phyloP scores from a whole-genome alignment of 345 rosid species.

The Salix arbutifolia region DNA sequence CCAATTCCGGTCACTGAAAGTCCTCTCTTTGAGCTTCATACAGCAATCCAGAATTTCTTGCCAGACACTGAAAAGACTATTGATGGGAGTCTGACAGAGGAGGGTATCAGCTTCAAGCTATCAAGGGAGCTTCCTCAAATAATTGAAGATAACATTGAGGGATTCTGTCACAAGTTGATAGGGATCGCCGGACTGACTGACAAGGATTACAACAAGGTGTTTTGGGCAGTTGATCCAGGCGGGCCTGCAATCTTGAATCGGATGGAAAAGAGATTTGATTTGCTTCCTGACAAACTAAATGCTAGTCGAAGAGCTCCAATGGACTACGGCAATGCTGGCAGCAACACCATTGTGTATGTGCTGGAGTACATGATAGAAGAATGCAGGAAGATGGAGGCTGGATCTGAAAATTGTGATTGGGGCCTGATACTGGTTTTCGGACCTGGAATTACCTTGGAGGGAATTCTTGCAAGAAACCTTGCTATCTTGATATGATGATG shows the following conservation, averaged over 20 bases:
- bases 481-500: slow-evolving; percentile 12
- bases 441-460: slow-evolving; percentile 97
- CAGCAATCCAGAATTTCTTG: slow-evolving; percentile 78
- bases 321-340: slow-evolving; percentile 95
- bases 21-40: slow-evolving; percentile 87
- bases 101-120: slow-evolving; percentile 86
- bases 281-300: slow-evolving; percentile 68
- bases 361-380: slow-evolving; percentile 89
- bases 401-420: slow-evolving; percentile 41
- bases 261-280: slow-evolving; percentile 67
- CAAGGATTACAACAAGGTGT: slow-evolving; percentile 62
- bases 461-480: slow-evolving; percentile 85
- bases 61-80: slow-evolving; percentile 71
- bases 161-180: slow-evolving; percentile 69
- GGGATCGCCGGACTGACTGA: slow-evolving; percentile 35
- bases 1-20: slow-evolving; percentile 46
- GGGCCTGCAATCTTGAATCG: slow-evolving; percentile 94
- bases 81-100: slow-evolving; percentile 85
- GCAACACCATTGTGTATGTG: slow-evolving; percentile 87
- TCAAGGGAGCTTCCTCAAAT: slow-evolving; percentile 88
- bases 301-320: slow-evolving; percentile 80
- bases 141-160: slow-evolving; percentile 79
- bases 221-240: slow-evolving; percentile 99
- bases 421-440: slow-evolving; percentile 91
- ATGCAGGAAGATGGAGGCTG: slow-evolving; percentile 39